Base-by-base conservation (phyloP, 352 stramenopile species). In the Blastocystis sp. region DNA sequence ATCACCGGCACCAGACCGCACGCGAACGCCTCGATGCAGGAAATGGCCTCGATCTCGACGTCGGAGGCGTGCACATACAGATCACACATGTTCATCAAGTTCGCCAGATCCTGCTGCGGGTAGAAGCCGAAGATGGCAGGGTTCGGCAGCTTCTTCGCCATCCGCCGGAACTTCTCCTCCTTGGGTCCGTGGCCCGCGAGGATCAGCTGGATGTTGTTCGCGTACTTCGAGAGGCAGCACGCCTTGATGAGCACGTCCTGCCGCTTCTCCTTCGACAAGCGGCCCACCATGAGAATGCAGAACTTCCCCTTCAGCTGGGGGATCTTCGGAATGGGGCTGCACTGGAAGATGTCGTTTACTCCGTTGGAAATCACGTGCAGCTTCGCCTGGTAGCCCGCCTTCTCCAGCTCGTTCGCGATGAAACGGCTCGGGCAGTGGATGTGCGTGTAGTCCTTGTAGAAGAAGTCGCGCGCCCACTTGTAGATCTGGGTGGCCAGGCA, bases 301-400 rank as follows among this genome's bases (percentile, higher is more conserved):
- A 66, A 66, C 74, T 82, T 82, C 21, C 61, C 74, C 21, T 48
- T 54, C 24, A 66, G 48, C 34, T 82, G 34, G 2, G 74, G 74
- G 28, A 57, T 66, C 7, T 60, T 57, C 34, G 40, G 24, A 14
- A 70, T 43, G 0, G 54, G 54, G 7, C 11, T 66, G 7, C 14
- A 43, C 2, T 38, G 24, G 59, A 82, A 82, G 28, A 66, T 70
- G 21, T 9, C 40, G 45, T 82, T 34, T 4, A 82, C 74, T 59
- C 74, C 74, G 48, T 82, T 82, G 28, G 74, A 82, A 68, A 65
- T 65, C 38, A 82, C 74, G 45, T 60, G 61, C 6, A 82, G 74
- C 40, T 70, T 60, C 9, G 54, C 59, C 3, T 82, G 14, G 45
- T 82, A 82, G 24, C 61, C 61, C 7, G 57, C 43, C 24, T 43